Evolutionary conservation across 768 basidiomycete genomes (phyloP).

Genomic region (Cubamyces sp.): DNA sequence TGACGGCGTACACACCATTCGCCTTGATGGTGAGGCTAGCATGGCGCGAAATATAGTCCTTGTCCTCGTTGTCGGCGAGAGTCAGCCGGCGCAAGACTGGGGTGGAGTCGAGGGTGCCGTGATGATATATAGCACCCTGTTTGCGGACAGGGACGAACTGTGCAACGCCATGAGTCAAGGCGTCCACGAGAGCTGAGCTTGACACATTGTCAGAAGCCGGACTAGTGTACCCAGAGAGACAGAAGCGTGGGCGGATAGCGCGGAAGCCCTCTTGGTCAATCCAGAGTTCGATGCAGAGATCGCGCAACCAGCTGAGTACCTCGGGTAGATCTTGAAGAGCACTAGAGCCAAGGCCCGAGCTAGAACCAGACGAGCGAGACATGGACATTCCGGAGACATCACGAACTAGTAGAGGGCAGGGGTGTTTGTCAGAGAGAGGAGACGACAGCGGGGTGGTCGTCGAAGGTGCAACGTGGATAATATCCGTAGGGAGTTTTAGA

Average conservation of each 20-base stretch:
- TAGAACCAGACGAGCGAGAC: neutral
- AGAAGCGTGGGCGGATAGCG: constrained; percentile 59
- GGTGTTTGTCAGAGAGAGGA: neutral
- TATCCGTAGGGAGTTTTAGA: neutral
- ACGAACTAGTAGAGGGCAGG: constrained; percentile 3
- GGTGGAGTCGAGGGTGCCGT: constrained; percentile 57
- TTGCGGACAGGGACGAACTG: constrained; percentile 67
- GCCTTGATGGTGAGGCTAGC: constrained; percentile 69
- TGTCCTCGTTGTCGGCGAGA: constrained; percentile 64
- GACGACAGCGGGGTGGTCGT: neutral
- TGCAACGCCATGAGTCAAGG: constrained; percentile 50
- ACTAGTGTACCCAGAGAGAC: constrained; percentile 54
- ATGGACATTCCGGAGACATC: neutral
- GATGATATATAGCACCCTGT: constrained; percentile 70
- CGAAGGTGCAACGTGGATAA: neutral
- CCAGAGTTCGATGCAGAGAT: constrained; percentile 59
- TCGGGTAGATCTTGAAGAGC: constrained; percentile 34
- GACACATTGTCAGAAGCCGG: constrained; percentile 36
- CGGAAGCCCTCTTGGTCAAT: constrained; percentile 89
- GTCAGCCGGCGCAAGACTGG: constrained; percentile 76
- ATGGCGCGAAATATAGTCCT: constrained; percentile 78
- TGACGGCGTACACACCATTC: constrained; percentile 77
- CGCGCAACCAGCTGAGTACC: constrained; percentile 56
- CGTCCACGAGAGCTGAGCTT: constrained; percentile 30
- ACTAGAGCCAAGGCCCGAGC: neutral